Evolutionary conservation across 192 early-diverging fungal genomes (phyloP).

Genomic region (Rhizophagus sp.): DNA sequence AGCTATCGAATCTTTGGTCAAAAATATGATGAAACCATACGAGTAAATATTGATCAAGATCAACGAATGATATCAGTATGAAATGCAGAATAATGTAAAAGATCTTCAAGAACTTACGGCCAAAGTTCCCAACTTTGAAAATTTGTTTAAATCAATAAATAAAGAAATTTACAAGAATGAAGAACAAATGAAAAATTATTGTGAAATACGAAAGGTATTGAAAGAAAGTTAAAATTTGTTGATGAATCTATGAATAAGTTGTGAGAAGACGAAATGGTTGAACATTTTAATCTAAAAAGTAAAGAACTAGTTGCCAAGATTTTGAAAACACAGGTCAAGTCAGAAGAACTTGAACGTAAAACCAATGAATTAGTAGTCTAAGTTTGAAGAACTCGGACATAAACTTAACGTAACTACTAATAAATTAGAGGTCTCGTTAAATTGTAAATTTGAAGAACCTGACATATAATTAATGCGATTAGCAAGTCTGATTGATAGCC

Average conservation of each 20-base stretch:
- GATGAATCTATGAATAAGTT: background rate
- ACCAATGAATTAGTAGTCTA: background rate
- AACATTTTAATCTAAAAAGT: background rate
- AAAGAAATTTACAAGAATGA: background rate
- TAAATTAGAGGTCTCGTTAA: background rate
- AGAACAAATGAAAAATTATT: background rate
- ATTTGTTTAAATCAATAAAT: background rate
- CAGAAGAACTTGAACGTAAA: background rate
- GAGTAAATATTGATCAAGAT: background rate
- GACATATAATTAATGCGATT: background rate
- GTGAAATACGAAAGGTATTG: background rate
- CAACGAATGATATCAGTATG: background rate
- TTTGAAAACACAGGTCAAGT: background rate
- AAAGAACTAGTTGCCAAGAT: background rate
- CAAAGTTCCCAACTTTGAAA: background rate
- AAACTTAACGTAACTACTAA: background rate
- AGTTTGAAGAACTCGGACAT: background rate
- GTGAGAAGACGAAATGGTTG: background rate
- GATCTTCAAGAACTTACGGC: background rate
- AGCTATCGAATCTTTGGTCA: background rate
- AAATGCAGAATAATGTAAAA: background rate
- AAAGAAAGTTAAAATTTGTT: background rate
- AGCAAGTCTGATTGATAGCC: background rate
- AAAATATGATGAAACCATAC: background rate
- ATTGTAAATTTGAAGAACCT: background rate